Evolutionary conservation across 2,329 filamentous ascomycete species (phyloP).

Genomic region (Fusarium coffeatum): DNA sequence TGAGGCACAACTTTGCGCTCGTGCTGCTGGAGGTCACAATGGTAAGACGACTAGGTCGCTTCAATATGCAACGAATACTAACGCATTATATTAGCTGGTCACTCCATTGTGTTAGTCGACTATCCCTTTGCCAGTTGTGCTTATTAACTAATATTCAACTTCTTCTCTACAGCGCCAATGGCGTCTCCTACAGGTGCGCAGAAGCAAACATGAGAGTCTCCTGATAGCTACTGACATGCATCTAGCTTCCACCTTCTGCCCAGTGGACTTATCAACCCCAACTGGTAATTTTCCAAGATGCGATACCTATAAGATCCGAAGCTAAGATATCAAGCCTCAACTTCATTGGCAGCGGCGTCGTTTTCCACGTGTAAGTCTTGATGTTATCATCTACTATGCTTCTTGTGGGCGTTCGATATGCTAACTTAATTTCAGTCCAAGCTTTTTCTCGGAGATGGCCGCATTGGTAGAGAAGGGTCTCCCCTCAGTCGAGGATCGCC

Average conservation of each 20-base stretch:
- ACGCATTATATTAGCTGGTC: neutral
- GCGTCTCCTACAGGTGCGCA: conserved; percentile 18
- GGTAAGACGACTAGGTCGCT: neutral
- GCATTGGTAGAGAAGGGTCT: conserved; percentile 15
- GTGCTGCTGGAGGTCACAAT: conserved; percentile 26
- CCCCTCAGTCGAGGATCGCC: conserved; percentile 5
- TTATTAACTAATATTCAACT: neutral
- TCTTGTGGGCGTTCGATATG: neutral
- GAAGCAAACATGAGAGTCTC: neutral
- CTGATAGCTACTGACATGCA: neutral
- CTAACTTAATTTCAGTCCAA: conserved; percentile 1
- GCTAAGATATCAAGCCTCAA: conserved; percentile 7
- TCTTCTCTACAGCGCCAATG: conserved; percentile 8
- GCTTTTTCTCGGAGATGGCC: conserved; percentile 26
- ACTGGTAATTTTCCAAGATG: neutral
- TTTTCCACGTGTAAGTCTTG: conserved; percentile 18
- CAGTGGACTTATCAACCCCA: conserved; percentile 31
- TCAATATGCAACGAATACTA: neutral
- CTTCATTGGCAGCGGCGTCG: conserved; percentile 16
- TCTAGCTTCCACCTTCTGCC: conserved; percentile 29
- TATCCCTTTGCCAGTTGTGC: neutral
- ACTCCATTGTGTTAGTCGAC: conserved; percentile 25
- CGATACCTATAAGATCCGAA: neutral
- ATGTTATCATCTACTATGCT: too few relatives aligned
- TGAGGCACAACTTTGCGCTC: conserved; percentile 24